These are phyloP conservation scores for Euclidium syriacum DNA, from an alignment of 345 rosid genomes.

Conservation along the genomic window DNA sequence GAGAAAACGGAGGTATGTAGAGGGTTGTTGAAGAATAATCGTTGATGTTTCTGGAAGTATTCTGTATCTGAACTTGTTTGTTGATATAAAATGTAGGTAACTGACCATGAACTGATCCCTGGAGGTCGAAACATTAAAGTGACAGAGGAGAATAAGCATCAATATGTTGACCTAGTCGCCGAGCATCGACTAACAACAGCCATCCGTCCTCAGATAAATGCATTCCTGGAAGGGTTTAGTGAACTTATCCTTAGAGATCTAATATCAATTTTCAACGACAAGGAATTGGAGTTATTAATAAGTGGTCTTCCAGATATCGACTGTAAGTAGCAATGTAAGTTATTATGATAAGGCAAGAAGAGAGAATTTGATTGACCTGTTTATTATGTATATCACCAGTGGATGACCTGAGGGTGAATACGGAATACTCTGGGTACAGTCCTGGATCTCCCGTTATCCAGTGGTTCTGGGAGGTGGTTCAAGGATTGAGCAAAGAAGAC, in stretches of 20 bases:
- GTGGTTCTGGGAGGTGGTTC: slow-evolving; percentile 99
- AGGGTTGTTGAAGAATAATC: background rate
- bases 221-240: slow-evolving; percentile 81
- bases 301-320: slow-evolving; percentile 98
- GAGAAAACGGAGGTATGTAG: slow-evolving; percentile 64
- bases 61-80: background rate
- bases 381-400: slow-evolving; percentile 40
- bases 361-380: slow-evolving; percentile 2
- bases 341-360: background rate
- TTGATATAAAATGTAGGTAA: slow-evolving; percentile 49
- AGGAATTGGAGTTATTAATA: slow-evolving; percentile 85
- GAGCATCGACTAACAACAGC: slow-evolving; percentile 95
- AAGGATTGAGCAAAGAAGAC: slow-evolving; percentile 94
- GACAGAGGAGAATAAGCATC: slow-evolving; percentile 92
- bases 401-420: slow-evolving; percentile 90
- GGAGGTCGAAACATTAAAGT: slow-evolving; percentile 90
- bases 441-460: slow-evolving; percentile 87
- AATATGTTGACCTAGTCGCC: slow-evolving; percentile 80
- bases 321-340: slow-evolving; percentile 43
- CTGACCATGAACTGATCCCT: slow-evolving; percentile 87
- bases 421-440: slow-evolving; percentile 91
- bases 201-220: slow-evolving; percentile 94
- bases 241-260: slow-evolving; percentile 75
- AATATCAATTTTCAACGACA: slow-evolving; percentile 85
- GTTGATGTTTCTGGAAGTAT: background rate